A percentile compares a stretch with the other conserved stretches of the same genome.
Evolutionary conservation across 495 filamentous ascomycete species (phyloP).

Genomic region (Parmelia sp.): DNA sequence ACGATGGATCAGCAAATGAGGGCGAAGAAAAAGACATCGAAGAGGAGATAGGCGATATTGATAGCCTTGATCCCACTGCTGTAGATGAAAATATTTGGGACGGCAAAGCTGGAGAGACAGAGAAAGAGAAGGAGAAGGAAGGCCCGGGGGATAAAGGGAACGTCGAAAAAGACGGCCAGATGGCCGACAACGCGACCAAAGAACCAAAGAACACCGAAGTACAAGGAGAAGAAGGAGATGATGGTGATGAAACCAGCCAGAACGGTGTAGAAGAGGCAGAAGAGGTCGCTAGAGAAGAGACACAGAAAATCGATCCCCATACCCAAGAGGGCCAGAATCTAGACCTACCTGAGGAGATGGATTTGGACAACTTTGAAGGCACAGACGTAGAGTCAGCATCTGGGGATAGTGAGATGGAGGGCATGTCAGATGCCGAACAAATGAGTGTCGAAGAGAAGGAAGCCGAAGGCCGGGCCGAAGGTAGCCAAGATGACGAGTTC

Average conservation of each 20-base stretch:
- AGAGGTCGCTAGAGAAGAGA: constrained; percentile 51
- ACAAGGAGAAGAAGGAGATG: constrained; percentile 34
- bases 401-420: constrained; percentile 65
- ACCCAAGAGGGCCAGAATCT: constrained; percentile 63
- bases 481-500: constrained; percentile 53
- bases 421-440: constrained; percentile 63
- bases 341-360: constrained; percentile 63
- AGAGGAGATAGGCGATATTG: constrained; percentile 81
- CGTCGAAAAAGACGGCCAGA: constrained; percentile 38
- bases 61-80: constrained; percentile 78
- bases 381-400: constrained; percentile 58
- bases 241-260: constrained; percentile 50
- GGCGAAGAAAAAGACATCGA: constrained; percentile 57
- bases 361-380: constrained; percentile 59
- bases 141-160: constrained; percentile 46
- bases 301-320: constrained; percentile 62
- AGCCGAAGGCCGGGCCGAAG: constrained; percentile 33
- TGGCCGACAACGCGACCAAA: constrained; percentile 33
- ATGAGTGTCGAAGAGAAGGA: constrained; percentile 14
- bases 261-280: constrained; percentile 57
- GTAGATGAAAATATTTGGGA: constrained; percentile 99
- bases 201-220: constrained; percentile 41
- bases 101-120: constrained; percentile 65
- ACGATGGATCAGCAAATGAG: constrained; percentile 23
- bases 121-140: constrained; percentile 75